These are phyloP conservation scores for Eucalyptus polybractea DNA, from an alignment of 345 rosid species.

Conservation along the genomic window DNA sequence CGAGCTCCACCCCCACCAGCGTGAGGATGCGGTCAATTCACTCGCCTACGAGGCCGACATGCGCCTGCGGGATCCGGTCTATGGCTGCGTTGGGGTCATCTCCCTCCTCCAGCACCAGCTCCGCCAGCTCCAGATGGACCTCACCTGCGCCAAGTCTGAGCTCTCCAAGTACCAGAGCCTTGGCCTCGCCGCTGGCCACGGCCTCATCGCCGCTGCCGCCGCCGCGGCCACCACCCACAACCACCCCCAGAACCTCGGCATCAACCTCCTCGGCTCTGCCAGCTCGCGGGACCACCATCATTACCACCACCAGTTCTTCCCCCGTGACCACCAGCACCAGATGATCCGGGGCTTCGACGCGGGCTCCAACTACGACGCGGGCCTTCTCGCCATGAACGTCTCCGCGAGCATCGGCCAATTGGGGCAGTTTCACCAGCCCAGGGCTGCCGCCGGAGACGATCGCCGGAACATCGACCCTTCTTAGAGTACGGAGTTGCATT, in stretches of 20 bases:
- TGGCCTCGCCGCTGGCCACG: conserved; percentile 10
- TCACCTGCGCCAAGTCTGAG: conserved; percentile 12
- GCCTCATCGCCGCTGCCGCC: conserved; percentile 44
- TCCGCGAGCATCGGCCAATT: conserved; percentile 57
- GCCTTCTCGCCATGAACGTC: conserved; percentile 62
- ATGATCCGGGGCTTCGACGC: conserved; percentile 52
- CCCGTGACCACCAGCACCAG: conserved; percentile 52
- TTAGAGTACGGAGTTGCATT: conserved; percentile 7
- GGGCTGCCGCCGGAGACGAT: conserved; percentile 70
- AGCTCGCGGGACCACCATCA: conserved; percentile 47
- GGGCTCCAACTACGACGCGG: conserved; percentile 26
- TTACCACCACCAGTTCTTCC: conserved; percentile 65
- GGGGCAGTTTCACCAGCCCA: conserved; percentile 70
- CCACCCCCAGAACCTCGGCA: conserved; percentile 51
- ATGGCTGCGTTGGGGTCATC: conserved; percentile 15
- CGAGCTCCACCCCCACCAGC: conserved; percentile 14
- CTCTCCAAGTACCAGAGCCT: conserved; percentile 11
- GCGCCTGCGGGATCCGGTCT: conserved; percentile 10
- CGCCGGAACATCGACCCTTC: conserved; percentile 81
- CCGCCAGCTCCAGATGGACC: conserved; percentile 13
- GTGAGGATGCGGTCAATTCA: conserved; percentile 12
- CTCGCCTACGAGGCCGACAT: conserved; percentile 13
- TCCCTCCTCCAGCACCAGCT: conserved; percentile 14
- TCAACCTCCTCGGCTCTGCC: conserved; percentile 27
- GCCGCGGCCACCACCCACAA: conserved; percentile 21